These are phyloP conservation scores for Fusarium torulosum DNA, from an alignment of 2,329 filamentous ascomycete species.

Conservation along the genomic window DNA sequence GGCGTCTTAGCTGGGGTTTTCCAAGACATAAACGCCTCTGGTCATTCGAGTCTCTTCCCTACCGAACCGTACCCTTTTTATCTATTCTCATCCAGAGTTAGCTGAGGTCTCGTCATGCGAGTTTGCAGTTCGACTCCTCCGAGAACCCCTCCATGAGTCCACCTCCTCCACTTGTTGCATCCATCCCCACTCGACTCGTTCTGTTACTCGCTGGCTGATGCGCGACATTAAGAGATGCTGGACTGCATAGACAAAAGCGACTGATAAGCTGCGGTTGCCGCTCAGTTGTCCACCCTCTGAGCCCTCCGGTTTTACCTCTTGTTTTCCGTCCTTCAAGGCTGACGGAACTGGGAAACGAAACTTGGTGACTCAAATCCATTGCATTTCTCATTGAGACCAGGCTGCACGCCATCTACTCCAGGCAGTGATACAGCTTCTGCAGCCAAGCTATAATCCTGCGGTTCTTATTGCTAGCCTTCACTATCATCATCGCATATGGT, in stretches of 20 bases:
- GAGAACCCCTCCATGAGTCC: constrained; percentile 45
- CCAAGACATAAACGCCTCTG: constrained; percentile 18
- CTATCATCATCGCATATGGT: constrained; percentile 23
- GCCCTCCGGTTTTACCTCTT: constrained; percentile 42
- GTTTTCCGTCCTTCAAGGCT: constrained; percentile 38
- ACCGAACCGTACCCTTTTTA: background rate
- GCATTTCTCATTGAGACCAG: constrained; percentile 26
- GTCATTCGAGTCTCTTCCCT: constrained; percentile 11
- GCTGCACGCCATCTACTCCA: constrained; percentile 26
- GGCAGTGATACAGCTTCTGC: constrained; percentile 26
- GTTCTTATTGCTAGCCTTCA: constrained; percentile 22
- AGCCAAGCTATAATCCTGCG: constrained; percentile 25
- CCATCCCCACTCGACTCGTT: constrained; percentile 41
- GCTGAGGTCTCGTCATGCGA: constrained; percentile 34
- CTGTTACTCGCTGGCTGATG: constrained; percentile 43
- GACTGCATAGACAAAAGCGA: constrained; percentile 43
- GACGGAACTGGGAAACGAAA: constrained; percentile 30
- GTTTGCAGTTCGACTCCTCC: constrained; percentile 41
- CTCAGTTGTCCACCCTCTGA: constrained; percentile 44
- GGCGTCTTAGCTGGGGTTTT: constrained; percentile 27
- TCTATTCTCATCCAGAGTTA: constrained; percentile 8
- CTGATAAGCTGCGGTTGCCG: constrained; percentile 50
- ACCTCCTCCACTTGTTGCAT: constrained; percentile 45
- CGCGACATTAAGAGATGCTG: constrained; percentile 45
- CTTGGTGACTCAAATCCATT: constrained; percentile 28